Evolutionary conservation across 495 filamentous ascomycete species (phyloP).

Genomic region (Penicillium antarcticum): DNA sequence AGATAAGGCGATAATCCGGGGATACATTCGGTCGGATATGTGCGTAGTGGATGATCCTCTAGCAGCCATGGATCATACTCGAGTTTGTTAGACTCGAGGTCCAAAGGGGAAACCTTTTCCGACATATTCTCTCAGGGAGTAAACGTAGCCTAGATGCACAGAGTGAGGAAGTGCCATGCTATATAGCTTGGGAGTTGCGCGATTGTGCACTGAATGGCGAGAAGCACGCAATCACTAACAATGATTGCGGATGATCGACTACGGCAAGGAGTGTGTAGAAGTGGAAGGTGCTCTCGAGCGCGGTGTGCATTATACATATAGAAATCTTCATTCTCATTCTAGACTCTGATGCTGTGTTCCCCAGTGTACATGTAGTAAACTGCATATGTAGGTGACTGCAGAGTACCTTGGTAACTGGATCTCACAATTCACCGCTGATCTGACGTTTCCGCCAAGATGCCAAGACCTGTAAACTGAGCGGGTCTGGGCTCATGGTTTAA

Average conservation of each 20-base stretch:
- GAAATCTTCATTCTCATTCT: not conserved
- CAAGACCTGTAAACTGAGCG: too few relatives aligned
- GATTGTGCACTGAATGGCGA: slow-evolving; percentile 12
- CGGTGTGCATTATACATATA: too few relatives aligned
- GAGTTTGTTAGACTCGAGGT: slow-evolving; percentile 13
- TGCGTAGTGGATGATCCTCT: slow-evolving; percentile 41
- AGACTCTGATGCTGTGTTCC: too few relatives aligned
- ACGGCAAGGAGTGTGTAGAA: not conserved
- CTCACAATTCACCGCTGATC: too few relatives aligned
- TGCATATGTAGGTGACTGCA: too few relatives aligned
- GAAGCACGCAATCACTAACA: slow-evolving; percentile 24
- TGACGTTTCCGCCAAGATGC: too few relatives aligned
- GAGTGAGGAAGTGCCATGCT: not conserved
- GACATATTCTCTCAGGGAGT: not conserved
- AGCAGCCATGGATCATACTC: slow-evolving; percentile 35
- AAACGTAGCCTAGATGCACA: too few relatives aligned
- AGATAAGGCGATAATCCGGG: slow-evolving; percentile 23
- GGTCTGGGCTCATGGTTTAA: too few relatives aligned
- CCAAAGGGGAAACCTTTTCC: not conserved
- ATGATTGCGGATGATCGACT: slow-evolving; percentile 17
- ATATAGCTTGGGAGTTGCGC: slow-evolving; percentile 13
- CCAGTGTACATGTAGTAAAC: too few relatives aligned
- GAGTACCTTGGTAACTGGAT: too few relatives aligned
- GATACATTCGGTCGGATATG: slow-evolving; percentile 34
- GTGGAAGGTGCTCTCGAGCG: not conserved